Evolutionary conservation across 2,329 filamentous ascomycete species (phyloP).

Genomic region (Scedosporium aurantiacum): DNA sequence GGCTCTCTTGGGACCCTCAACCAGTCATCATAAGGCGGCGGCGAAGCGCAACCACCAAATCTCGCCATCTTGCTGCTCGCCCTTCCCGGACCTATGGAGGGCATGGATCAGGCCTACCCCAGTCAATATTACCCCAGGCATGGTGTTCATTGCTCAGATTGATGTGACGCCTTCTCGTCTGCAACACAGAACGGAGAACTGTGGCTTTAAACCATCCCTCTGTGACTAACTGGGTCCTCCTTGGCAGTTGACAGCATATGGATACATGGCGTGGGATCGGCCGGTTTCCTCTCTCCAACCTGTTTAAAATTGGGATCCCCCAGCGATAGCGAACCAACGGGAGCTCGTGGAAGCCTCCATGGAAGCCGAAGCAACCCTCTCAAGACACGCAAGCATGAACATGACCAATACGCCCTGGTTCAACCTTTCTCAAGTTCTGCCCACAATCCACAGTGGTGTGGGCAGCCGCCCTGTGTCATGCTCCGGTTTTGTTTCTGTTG

Average conservation of each 20-base stretch:
- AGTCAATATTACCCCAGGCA: background rate
- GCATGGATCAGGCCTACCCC: background rate
- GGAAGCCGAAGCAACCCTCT: constrained; percentile 4
- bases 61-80: background rate
- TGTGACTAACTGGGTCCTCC: background rate
- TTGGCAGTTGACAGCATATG: background rate
- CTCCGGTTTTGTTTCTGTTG: background rate
- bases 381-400: background rate
- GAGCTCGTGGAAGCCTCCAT: constrained; percentile 3
- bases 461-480: background rate
- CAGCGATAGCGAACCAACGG: background rate
- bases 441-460: too few species aligned
- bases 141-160: background rate
- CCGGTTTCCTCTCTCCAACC: background rate
- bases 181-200: background rate
- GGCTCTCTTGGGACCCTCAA: background rate
- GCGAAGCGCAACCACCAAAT: background rate
- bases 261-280: background rate
- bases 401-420: background rate
- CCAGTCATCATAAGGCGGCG: background rate
- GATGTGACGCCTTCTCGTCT: background rate
- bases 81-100: background rate
- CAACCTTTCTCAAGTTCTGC: too few species aligned
- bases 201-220: background rate
- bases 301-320: constrained; percentile 1